Evolutionary conservation across 1,284 basidiomycete genomes (phyloP).

Genomic region (Ustilago trichophora): DNA sequence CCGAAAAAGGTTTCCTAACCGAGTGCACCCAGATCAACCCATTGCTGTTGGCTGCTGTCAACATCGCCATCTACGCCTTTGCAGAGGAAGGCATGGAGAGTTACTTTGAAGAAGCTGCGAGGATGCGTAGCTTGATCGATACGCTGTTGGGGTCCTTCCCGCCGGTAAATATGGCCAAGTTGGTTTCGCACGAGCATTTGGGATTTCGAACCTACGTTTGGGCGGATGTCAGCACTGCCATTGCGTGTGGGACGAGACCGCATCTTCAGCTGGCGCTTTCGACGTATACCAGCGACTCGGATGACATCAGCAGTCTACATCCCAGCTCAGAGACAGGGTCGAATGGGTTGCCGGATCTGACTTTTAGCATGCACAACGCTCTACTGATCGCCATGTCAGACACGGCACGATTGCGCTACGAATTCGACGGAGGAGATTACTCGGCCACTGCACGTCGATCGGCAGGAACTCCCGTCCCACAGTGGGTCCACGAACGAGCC

Average conservation of each 20-base stretch:
- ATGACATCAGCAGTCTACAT: too few species aligned
- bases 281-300: constrained; percentile 8
- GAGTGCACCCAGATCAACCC: constrained; percentile 25
- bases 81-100: constrained; percentile 38
- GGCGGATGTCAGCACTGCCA: constrained; percentile 30
- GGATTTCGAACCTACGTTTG: constrained; percentile 41
- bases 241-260: constrained; percentile 31
- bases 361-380: constrained; percentile 23
- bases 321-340: neutral
- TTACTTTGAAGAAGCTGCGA: constrained; percentile 29
- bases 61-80: constrained; percentile 42
- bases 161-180: constrained; percentile 28
- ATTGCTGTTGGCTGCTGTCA: constrained; percentile 29
- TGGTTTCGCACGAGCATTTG: constrained; percentile 23
- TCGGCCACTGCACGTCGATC: constrained; percentile 7
- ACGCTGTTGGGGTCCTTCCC: constrained; percentile 29
- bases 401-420: constrained; percentile 32
- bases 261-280: constrained; percentile 33
- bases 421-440: constrained; percentile 37
- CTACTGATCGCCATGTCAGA: constrained; percentile 32
- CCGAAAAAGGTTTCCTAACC: constrained; percentile 30
- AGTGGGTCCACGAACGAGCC: constrained; percentile 33
- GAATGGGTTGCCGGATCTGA: neutral
- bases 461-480: constrained; percentile 15
- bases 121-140: constrained; percentile 26